A percentile compares a stretch with the other conserved stretches of the same genome.
These are phyloP conservation scores for Nemania diffusa DNA, from an alignment of 2,329 filamentous ascomycete genomes.

Conservation along the genomic window DNA sequence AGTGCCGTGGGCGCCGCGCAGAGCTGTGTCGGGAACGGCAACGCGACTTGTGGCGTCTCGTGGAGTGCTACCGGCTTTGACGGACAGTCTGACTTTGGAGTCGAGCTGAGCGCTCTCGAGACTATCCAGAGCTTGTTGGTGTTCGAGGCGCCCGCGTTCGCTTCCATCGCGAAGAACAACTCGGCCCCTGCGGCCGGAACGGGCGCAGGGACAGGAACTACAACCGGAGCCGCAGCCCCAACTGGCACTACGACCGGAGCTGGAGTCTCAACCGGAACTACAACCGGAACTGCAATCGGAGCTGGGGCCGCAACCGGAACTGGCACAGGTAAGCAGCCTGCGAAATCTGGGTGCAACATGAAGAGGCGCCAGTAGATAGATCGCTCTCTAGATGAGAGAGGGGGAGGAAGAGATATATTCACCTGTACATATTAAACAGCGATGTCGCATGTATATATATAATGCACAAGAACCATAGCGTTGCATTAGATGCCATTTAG, in stretches of 20 bases:
- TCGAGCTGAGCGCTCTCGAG: constrained; percentile 65
- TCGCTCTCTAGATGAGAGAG: neutral
- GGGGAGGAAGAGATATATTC: neutral
- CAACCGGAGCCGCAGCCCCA: too few species aligned
- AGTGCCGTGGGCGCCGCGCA: constrained; percentile 54
- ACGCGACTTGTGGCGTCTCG: constrained; percentile 59
- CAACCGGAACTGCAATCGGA: too few species aligned
- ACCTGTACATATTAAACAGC: constrained; percentile 30
- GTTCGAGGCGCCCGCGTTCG: constrained; percentile 29
- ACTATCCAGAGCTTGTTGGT: constrained; percentile 54
- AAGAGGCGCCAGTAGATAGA: neutral
- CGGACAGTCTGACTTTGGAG: constrained; percentile 62
- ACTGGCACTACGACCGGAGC: too few species aligned
- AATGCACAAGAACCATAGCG: neutral
- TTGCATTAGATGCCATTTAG: constrained; percentile 6
- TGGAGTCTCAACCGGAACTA: too few species aligned
- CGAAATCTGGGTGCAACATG: too few species aligned
- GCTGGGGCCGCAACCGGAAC: too few species aligned
- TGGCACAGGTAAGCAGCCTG: too few species aligned
- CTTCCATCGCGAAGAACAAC: constrained; percentile 3
- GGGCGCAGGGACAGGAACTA: too few species aligned
- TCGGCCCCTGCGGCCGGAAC: neutral
- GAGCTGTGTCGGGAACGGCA: constrained; percentile 41
- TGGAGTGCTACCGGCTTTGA: constrained; percentile 62
- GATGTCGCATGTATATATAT: constrained; percentile 30